These are phyloP conservation scores for Schizophyllum amplum DNA, from an alignment of 1,284 basidiomycete genomes.

Conservation along the genomic window DNA sequence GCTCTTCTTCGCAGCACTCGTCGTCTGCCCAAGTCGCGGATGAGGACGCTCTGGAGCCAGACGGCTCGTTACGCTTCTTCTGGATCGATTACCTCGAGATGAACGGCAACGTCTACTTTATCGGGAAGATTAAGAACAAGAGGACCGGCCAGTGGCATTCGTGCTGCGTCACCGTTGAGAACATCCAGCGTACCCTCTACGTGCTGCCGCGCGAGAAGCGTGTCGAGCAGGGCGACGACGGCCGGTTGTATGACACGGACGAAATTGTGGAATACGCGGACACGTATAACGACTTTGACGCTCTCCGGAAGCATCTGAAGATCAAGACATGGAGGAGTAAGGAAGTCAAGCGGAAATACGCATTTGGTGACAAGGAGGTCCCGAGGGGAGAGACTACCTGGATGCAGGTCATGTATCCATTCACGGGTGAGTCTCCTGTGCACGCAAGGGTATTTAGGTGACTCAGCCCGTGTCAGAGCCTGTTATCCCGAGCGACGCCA, in stretches of 20 bases:
- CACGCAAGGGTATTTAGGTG: neutral
- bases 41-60: constrained; percentile 59
- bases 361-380: constrained; percentile 83
- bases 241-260: constrained; percentile 65
- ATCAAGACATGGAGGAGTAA: constrained; percentile 79
- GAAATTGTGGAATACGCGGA: constrained; percentile 60
- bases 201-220: constrained; percentile 75
- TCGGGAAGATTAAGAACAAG: constrained; percentile 85
- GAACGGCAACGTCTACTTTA: constrained; percentile 72
- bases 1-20: constrained; percentile 32
- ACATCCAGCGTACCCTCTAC: constrained; percentile 89
- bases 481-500: constrained; percentile 59
- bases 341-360: constrained; percentile 88
- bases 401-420: constrained; percentile 89
- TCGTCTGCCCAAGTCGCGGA: constrained; percentile 36
- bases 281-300: constrained; percentile 82
- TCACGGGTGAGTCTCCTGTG: constrained; percentile 48
- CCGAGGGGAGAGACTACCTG: constrained; percentile 79
- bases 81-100: constrained; percentile 91
- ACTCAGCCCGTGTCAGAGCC: constrained; percentile 28
- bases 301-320: constrained; percentile 62
- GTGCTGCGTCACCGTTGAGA: constrained; percentile 81
- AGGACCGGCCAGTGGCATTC: constrained; percentile 67
- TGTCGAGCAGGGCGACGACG: constrained; percentile 54
- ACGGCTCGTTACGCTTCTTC: constrained; percentile 84